Percentiles rank a stretch among this genome's conserved stretches.
phyloP scores from a whole-genome alignment of 2,329 filamentous ascomycete genomes.

The Cladophialophora immunda region DNA sequence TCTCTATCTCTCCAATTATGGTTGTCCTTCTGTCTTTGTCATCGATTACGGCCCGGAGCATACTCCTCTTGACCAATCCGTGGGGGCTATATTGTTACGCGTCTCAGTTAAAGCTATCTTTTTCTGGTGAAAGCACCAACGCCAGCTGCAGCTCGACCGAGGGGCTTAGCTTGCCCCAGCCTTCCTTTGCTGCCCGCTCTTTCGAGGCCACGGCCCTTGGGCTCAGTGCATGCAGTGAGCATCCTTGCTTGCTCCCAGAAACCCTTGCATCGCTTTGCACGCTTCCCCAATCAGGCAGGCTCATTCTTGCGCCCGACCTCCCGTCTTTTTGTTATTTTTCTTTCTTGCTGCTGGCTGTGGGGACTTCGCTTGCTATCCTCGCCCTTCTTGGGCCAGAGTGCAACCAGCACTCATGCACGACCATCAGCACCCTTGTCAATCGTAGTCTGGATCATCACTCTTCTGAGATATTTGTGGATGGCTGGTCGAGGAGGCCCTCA shows the following conservation, averaged over 20 bases:
- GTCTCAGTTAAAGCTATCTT: not conserved
- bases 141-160: not conserved
- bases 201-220: not conserved
- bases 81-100: slow-evolving; percentile 5
- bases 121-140: not conserved
- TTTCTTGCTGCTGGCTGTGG: not conserved
- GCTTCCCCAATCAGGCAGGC: slow-evolving; percentile 6
- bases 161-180: slow-evolving; percentile 7
- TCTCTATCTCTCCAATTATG: not conserved
- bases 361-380: slow-evolving; percentile 9
- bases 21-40: not conserved
- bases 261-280: not conserved
- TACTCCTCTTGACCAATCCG: not conserved
- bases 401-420: slow-evolving; percentile 11
- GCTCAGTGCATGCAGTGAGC: slow-evolving; percentile 22
- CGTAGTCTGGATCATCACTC: slow-evolving; percentile 11
- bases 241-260: slow-evolving; percentile 14
- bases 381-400: not conserved
- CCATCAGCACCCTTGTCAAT: slow-evolving; percentile 1
- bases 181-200: not conserved
- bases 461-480: slow-evolving; percentile 7
- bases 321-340: slow-evolving; percentile 1
- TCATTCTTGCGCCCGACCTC: slow-evolving; percentile 12
- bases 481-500: not conserved
- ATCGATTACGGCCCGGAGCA: not conserved